Percentiles rank a stretch among this genome's conserved stretches.
Conservation (phyloP, 805 yeast genomes). For the Crinitomyces ghanaensis region DNA sequence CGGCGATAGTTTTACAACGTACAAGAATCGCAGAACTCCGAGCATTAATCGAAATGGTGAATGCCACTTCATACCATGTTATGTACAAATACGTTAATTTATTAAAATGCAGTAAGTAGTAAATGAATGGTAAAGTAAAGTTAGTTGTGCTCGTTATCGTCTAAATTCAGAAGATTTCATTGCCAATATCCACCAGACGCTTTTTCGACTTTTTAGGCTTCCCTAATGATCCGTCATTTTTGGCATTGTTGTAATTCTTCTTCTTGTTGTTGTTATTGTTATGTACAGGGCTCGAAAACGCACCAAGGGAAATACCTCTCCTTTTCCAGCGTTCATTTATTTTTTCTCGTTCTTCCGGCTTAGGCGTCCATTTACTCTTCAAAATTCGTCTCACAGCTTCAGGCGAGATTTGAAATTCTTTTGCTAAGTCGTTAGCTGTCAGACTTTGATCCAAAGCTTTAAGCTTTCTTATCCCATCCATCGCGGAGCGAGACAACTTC, state of each 20-base stretch:
- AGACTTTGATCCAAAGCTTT: constrained; percentile 48
- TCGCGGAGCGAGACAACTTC: constrained; percentile 55
- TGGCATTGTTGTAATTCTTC: constrained; percentile 12
- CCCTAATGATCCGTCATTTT: constrained; percentile 6
- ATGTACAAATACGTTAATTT: no score
- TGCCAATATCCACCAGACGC: no score
- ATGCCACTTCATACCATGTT: no score
- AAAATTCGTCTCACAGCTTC: constrained; percentile 74
- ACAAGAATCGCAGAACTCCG: no score
- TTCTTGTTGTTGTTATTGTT: constrained; percentile 7
- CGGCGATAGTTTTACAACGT: no score
- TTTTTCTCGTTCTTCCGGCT: constrained; percentile 37
- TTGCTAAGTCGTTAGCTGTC: constrained; percentile 46
- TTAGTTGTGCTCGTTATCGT: no score
- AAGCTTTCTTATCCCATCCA: constrained; percentile 49
- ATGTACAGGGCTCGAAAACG: constrained; percentile 1
- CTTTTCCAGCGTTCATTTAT: constrained; percentile 41
- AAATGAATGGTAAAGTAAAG: no score
- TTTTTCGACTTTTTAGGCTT: constrained; percentile 9
- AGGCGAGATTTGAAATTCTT: constrained; percentile 59
- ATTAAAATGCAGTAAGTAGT: no score
- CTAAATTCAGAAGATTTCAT: no score
- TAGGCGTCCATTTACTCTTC: constrained; percentile 67
- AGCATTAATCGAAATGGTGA: no score
- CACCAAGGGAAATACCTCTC: no score